Evolutionary conservation across 371 early-diverging fungal genomes (phyloP).

Genomic region (Saksenaea oblongispora): DNA sequence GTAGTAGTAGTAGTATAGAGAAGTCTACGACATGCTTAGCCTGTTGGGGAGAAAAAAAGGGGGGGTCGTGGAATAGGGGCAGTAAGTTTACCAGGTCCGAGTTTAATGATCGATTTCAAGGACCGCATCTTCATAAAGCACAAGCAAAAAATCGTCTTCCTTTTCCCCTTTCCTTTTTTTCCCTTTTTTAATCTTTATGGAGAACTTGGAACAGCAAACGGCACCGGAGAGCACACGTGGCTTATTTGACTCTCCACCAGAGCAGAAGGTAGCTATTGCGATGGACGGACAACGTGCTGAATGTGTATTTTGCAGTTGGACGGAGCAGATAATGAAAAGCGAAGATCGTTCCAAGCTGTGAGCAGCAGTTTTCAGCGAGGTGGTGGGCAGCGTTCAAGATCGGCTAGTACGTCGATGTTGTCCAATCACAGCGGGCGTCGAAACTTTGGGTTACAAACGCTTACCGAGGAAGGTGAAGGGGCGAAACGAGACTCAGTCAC

Average conservation of each 20-base stretch:
- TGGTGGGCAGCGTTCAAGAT: constrained; percentile 47
- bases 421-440: constrained; percentile 14
- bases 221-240: constrained; percentile 55
- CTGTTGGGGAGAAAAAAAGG: too few species aligned
- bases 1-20: too few species aligned
- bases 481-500: constrained; percentile 22
- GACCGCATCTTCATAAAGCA: not conserved
- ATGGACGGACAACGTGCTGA: not conserved
- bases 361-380: not conserved
- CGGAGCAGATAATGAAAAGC: constrained; percentile 20
- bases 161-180: constrained; percentile 14
- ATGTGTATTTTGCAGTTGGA: not conserved
- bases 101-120: not conserved
- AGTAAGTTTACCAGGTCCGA: not conserved
- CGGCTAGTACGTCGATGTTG: constrained; percentile 40
- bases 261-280: constrained; percentile 16
- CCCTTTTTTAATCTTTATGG: constrained; percentile 17
- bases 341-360: constrained; percentile 19
- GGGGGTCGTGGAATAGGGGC: not conserved
- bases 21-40: too few species aligned
- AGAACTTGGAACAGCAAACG: constrained; percentile 44
- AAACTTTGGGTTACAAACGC: constrained; percentile 28
- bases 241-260: constrained; percentile 38
- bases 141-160: constrained; percentile 2
- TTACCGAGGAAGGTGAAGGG: constrained; percentile 28